Evolutionary conservation across 1,284 basidiomycete species (phyloP), one percentile per base, ranked within the genome.

Genomic region (Peniophora sp.): DNA sequence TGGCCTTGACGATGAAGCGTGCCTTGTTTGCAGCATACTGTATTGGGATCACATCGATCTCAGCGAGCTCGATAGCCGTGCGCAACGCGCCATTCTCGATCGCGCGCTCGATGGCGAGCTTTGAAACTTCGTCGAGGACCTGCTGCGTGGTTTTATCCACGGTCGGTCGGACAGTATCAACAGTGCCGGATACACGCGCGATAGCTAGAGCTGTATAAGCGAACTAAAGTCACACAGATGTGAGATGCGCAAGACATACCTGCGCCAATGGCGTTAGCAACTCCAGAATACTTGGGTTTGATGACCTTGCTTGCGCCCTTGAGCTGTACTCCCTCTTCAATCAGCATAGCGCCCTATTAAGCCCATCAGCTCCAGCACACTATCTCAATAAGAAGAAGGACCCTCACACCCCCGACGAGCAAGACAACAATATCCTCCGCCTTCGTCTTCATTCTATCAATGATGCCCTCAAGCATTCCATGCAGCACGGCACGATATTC

Each of bases 201-300:
- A 50, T 53, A 25, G 52, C 52, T 50, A 27, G 11, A 23, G 8
- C 27, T 3, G 22, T 14, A 11, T 45, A 9, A 39, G 44, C 34
- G n/a, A 36, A 36, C 10, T n/a, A n/a, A 6, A 2, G 25, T 3
- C 14, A 17, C 12, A 24, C 8, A 19, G 20, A 32, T 23, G 43
- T 16, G 10, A 12, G 20, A 41, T 20, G 44, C 14, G 48, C 47
- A 48, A 23, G 17, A 45, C 60, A 6, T 47, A 70, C 71, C 63
- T 70, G 70, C 12, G 72, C 79, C 78, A 14, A 81, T 77, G 2
- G 79, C 79, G 55, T 82, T 82, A 1, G 79, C 78, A 11, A 78
- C 76, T 46, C 71, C 68, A 52, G 71, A 73, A 59, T 69, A 72
- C 0, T 72, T 72, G 14, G 78, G 76, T 12, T 73, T 68, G 47